A percentile compares a stretch with the other conserved stretches of the same genome.
phyloP scores from a whole-genome alignment of 164 flowering plant species.

The Vitis vinifera region ASM3070453v1 NC_081820.1:27462001-27462500 shows the following conservation, averaged over 20 bases:
- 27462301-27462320: conserved; percentile 72
- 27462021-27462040: too few species aligned
- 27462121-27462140: too few species aligned
- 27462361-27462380: conserved; percentile 62
- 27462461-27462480: conserved; percentile 7
- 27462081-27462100: too few species aligned
- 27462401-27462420: conserved; percentile 29
- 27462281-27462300: conserved; percentile 80
- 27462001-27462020: too few species aligned
- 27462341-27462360: conserved; percentile 82
- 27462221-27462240: not conserved
- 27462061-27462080: too few species aligned
- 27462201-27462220: not conserved
- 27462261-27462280: conserved; percentile 32
- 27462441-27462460: conserved; percentile 18
- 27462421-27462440: conserved; percentile 19
- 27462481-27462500: conserved; percentile 19
- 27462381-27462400: conserved; percentile 39
- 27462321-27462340: conserved; percentile 61
- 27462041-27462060: too few species aligned
- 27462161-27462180: too few species aligned
- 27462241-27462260: conserved; percentile 7
- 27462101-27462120: too few species aligned
- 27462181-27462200: too few species aligned
- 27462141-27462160: too few species aligned